Evolutionary conservation across 2,329 filamentous ascomycete species (phyloP), one percentile per base, ranked within the genome.

Genomic region (Dothistroma pini): DNA sequence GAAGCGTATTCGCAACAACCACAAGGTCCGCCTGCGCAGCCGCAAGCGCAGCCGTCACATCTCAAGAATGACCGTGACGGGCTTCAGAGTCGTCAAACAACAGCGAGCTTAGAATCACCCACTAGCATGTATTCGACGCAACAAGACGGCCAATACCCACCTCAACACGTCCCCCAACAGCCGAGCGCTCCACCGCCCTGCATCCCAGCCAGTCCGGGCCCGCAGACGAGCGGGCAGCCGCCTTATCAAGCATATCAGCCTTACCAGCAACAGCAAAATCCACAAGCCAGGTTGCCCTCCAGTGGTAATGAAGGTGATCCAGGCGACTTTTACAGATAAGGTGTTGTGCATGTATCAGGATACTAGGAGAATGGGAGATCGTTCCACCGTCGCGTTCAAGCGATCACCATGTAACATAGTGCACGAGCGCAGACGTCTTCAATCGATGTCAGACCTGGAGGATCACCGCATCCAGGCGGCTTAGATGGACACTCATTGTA

Each of bases 271-370:
- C 60, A 58, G 59, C 63, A 63, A 50, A 57, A 64, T 60, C 56
- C 38, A 52, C 64, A 58, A 63, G 68, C 63, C 53, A 54, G 60
- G 38, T 49, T 61, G 53, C 59, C 59, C 6, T 61, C 63, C 29
- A 58, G 65, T n/a, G 63, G 66, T 22, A 59, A 61, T 44, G 65
- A 65, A n/a, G 70, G 63, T 50, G 74, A 76, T 68, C 72, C 72
- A 50, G 72, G 70, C 29, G 73, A 74, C 55, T 75, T 70, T 59
- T 75, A 75, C 65, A 63, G 74, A 57, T 74, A 48, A 66, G 56
- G 54, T 25, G 8, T 29, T 12, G 10, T 52, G 59, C 56, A 53
- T 63, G 58, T 56, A 58, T 54, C 25, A 63, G 10, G 21, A 21
- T 57, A 35, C 55, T n/a, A 49, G n/a, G n/a, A 25, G 21, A 35